Conservation (phyloP, 192 early-diverging fungal genomes). For the Coemansia pectinata region DNA sequence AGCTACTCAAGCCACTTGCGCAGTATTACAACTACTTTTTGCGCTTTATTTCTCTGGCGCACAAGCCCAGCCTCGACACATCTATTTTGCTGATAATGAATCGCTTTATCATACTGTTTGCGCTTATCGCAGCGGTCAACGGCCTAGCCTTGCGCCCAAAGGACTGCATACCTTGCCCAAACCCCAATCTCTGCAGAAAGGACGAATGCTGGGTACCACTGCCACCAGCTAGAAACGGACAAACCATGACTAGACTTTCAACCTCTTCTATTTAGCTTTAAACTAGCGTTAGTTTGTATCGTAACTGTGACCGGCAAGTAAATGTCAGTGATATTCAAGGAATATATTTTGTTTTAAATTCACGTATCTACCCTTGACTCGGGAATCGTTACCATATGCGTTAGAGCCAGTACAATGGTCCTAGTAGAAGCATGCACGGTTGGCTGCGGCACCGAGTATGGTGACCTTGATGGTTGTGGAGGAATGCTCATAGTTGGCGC, state of each 20-base stretch:
- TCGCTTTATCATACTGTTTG: background rate
- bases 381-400: background rate
- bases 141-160: constrained; percentile 14
- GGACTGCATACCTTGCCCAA: constrained; percentile 47
- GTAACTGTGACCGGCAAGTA: background rate
- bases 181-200: constrained; percentile 28
- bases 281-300: background rate
- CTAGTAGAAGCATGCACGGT: background rate
- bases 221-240: constrained; percentile 28
- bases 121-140: background rate
- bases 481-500: background rate
- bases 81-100: background rate
- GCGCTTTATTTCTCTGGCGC: background rate
- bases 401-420: background rate
- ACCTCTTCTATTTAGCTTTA: background rate
- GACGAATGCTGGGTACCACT: constrained; percentile 51
- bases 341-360: background rate
- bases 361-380: background rate
- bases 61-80: background rate
- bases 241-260: background rate
- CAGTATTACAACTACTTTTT: background rate
- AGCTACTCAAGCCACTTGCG: background rate
- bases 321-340: background rate
- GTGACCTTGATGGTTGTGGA: background rate
- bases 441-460: background rate